A percentile compares a stretch with the other conserved stretches of the same genome.
phyloP scores from a whole-genome alignment of 331 rosid species.

The Phaseolus coccineus region DNA sequence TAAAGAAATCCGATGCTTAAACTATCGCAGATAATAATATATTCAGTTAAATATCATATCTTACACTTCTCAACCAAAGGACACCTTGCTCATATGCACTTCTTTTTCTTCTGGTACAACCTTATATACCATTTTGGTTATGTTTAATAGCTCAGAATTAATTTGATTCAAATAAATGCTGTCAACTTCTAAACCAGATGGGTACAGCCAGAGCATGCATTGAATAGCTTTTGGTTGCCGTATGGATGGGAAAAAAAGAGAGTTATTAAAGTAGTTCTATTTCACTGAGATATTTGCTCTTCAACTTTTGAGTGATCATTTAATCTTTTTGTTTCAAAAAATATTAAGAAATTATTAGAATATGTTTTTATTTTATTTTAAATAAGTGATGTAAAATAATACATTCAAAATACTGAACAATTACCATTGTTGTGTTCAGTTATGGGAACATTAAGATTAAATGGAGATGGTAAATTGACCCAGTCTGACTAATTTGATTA shows the following conservation, averaged over 20 bases:
- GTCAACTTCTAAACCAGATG: neutral
- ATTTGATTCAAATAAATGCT: neutral
- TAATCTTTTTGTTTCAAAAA: neutral
- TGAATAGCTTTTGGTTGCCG: neutral
- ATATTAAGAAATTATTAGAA: neutral
- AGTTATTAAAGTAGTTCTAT: no score
- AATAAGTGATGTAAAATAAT: no score
- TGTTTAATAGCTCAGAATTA: neutral
- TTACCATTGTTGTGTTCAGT: no score
- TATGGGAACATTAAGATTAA: no score
- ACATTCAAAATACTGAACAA: no score
- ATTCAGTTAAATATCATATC: no score
- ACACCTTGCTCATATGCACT: neutral
- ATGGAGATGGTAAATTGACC: no score
- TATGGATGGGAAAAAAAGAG: neutral
- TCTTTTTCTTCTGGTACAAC: no score
- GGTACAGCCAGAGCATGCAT: neutral
- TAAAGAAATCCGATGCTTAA: neutral
- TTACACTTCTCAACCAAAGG: neutral
- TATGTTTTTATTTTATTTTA: neutral
- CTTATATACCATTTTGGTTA: neutral
- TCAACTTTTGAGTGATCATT: neutral
- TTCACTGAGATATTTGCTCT: neutral
- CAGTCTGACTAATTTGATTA: no score
- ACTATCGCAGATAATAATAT: neutral